These are phyloP conservation scores for Marchantia paleacea DNA, from an alignment of 225 moss, liverwort and hornwort species.

Conservation along the genomic window DNA sequence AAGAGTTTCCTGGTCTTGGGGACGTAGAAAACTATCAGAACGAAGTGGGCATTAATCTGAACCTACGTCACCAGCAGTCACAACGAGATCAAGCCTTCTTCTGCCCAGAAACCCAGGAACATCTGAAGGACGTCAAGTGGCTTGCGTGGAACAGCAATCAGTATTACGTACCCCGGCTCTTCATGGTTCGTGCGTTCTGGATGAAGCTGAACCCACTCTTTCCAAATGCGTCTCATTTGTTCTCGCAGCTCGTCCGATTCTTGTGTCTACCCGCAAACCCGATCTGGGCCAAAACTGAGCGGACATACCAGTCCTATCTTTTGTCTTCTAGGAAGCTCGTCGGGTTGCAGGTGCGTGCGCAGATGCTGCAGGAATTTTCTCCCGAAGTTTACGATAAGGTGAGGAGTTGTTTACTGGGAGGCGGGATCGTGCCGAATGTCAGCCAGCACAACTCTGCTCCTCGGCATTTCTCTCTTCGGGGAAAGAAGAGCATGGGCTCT, in stretches of 20 bases:
- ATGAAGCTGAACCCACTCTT: constrained; percentile 32
- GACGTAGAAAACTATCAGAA: not conserved
- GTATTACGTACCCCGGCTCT: constrained; percentile 39
- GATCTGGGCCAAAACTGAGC: constrained; percentile 36
- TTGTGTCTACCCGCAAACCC: constrained; percentile 38
- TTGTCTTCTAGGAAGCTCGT: constrained; percentile 28
- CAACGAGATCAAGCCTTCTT: constrained; percentile 35
- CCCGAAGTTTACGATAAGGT: constrained; percentile 25
- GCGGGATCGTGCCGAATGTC: constrained; percentile 27
- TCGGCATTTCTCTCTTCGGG: not conserved
- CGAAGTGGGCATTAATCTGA: constrained; percentile 18
- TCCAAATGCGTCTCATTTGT: constrained; percentile 27
- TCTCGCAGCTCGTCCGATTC: constrained; percentile 44
- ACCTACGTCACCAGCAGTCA: constrained; percentile 37
- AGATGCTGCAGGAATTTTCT: constrained; percentile 1
- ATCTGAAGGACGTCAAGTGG: constrained; percentile 27
- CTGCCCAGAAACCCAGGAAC: constrained; percentile 31
- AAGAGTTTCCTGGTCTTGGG: constrained; percentile 20
- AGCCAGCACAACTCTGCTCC: not conserved
- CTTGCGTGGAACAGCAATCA: constrained; percentile 49
- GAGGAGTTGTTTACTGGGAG: constrained; percentile 26
- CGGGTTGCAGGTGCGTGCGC: constrained; percentile 44
- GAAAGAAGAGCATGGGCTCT: not conserved
- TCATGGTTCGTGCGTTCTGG: constrained; percentile 32
- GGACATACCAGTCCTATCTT: constrained; percentile 35